Percentiles rank a stretch among this genome's conserved stretches.
phyloP scores from a whole-genome alignment of 805 yeast genomes.

The Cyberlindnera sargentensis region DNA sequence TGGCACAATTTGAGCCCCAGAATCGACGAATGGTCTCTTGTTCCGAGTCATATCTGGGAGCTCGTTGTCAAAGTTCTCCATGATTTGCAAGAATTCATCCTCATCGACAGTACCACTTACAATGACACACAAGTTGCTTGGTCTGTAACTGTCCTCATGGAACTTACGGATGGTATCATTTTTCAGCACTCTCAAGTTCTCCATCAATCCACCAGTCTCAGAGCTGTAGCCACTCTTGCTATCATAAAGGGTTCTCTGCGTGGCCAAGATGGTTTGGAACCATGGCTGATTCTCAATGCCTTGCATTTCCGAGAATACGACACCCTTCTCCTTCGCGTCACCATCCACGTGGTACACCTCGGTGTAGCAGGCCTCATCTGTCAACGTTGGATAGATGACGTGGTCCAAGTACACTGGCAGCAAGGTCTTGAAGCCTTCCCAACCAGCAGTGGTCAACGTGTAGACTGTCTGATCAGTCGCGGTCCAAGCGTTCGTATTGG shows the following conservation, averaged over 20 bases:
- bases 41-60: conserved; percentile 30
- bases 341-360: conserved; percentile 96
- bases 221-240: conserved; percentile 75
- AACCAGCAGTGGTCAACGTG: conserved; percentile 86
- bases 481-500: conserved; percentile 95
- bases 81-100: conserved; percentile 51
- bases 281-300: conserved; percentile 78
- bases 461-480: conserved; percentile 94
- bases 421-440: conserved; percentile 84
- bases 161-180: conserved; percentile 70
- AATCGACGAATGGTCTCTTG: conserved; percentile 76
- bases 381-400: conserved; percentile 71
- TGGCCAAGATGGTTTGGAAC: conserved; percentile 53
- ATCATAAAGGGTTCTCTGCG: conserved; percentile 50
- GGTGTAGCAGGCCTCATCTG: conserved; percentile 86
- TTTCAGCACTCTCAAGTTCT: conserved; percentile 64
- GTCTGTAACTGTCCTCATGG: conserved; percentile 65
- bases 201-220: conserved; percentile 89
- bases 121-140: conserved; percentile 78
- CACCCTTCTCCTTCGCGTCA: conserved; percentile 87
- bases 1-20: conserved; percentile 35
- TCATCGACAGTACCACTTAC: conserved; percentile 84
- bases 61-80: conserved; percentile 54
- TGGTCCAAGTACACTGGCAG: conserved; percentile 91
- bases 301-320: conserved; percentile 95